Conservation (phyloP, 495 filamentous ascomycete genomes). For the Hyaloscypha hepaticicola region DNA sequence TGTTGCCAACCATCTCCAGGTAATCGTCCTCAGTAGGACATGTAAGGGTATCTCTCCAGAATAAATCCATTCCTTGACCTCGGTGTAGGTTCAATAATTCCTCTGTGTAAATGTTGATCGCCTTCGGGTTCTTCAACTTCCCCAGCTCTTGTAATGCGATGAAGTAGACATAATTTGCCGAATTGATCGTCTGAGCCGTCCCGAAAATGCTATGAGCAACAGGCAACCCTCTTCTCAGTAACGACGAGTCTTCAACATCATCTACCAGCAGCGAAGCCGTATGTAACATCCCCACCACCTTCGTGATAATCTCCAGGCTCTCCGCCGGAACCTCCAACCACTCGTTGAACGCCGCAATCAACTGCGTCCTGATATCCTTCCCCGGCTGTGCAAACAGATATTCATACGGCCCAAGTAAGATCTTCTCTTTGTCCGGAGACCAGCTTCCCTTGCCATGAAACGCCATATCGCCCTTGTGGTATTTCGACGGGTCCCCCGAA, state of each 20-base stretch:
- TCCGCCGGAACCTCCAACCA: conserved; percentile 83
- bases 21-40: conserved; percentile 96
- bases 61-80: conserved; percentile 96
- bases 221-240: conserved; percentile 82
- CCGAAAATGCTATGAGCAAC: conserved; percentile 96
- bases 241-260: conserved; percentile 83
- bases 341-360: conserved; percentile 87
- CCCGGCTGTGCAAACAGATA: conserved; percentile 85
- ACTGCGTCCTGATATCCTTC: conserved; percentile 83
- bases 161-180: conserved; percentile 97
- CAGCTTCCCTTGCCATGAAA: conserved; percentile 47
- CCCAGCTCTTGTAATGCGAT: conserved; percentile 78
- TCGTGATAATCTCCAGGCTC: conserved; percentile 78
- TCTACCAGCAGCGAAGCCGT: conserved; percentile 92
- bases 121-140: conserved; percentile 68
- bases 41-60: conserved; percentile 91
- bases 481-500: conserved; percentile 32
- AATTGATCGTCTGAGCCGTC: conserved; percentile 94
- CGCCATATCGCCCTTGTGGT: conserved; percentile 49
- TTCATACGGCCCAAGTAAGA: conserved; percentile 82
- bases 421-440: conserved; percentile 70
- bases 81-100: conserved; percentile 93
- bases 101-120: conserved; percentile 78
- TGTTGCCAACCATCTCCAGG: conserved; percentile 97
- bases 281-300: conserved; percentile 90